Base-by-base conservation (phyloP, 805 yeast genomes). In the Cyberlindnera mrakii region DNA sequence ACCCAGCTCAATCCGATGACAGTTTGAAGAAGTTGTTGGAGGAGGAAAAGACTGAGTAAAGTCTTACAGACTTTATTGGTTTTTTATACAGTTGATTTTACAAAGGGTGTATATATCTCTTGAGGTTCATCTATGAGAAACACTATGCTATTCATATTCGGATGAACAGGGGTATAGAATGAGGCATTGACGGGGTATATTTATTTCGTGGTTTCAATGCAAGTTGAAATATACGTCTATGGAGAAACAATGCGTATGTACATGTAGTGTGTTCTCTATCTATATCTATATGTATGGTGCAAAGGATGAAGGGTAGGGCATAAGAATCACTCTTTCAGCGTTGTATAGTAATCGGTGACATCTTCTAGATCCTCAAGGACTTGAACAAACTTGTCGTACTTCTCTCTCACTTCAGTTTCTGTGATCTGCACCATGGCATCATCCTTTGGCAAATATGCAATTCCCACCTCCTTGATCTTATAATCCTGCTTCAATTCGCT, bases 301-400 rank as follows among this genome's bases (percentile, higher is more conserved):
- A 1, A 10, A 27, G 4, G 16, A 23, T n/a, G n/a, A n/a, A n/a
- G n/a, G n/a, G n/a, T n/a, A 6, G 19, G 9, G 3, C 3, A 9
- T 33, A 14, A n/a, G 25, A n/a, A 29, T 32, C 16, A 35, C 32
- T 70, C 74, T 46, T 67, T 72, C 51, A 77, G 67, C 59, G 88
- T 91, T 27, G 86, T 75, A 64, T 85, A 86, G 46, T 85, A 78
- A 48, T 78, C 87, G 6, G 87, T 79, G 17, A 91, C 85, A 53
- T 93, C 98, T 39, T 83, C 88, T n/a, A 88, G 66, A 30, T 81
- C 87, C 42, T 87, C 95, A 37, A 91, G 67, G 38, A 71, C 69
- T 18, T 61, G 66, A 30, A 82, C 60, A 30, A 89, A 77, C 55
- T 78, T 84, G 14, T 73, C 72, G 53, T 78, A 73, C 31, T 71